Evolutionary conservation across 1,139 yeast species (phyloP).

Genomic region (Pneumocystis canis): DNA sequence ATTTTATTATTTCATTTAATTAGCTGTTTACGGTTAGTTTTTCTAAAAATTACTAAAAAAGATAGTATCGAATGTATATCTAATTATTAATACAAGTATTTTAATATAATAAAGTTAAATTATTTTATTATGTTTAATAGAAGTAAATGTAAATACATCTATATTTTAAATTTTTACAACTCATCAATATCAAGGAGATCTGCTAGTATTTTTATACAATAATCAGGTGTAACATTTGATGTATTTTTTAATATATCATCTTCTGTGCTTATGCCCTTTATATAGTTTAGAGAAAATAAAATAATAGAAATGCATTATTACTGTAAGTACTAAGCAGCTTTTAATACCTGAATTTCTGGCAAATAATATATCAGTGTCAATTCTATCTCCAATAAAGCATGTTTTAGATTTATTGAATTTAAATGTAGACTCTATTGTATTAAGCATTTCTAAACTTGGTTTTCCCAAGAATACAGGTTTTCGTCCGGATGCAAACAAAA

Average conservation of each 20-base stretch:
- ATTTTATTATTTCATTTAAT: too few relatives aligned
- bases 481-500: constrained; percentile 64
- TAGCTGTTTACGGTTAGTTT: background rate
- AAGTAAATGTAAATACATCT: background rate
- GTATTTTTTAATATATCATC: constrained; percentile 35
- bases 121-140: background rate
- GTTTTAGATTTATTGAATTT: constrained; percentile 47
- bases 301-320: background rate
- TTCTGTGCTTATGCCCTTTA: constrained; percentile 63
- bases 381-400: constrained; percentile 88
- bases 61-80: background rate
- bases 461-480: constrained; percentile 76
- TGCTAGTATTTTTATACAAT: constrained; percentile 59
- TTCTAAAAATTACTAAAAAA: background rate
- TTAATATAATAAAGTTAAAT: background rate
- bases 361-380: constrained; percentile 87
- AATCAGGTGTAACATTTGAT: constrained; percentile 45
- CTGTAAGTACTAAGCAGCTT: constrained; percentile 67
- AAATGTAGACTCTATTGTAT: constrained; percentile 63
- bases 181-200: constrained; percentile 43
- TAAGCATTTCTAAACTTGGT: constrained; percentile 82
- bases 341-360: constrained; percentile 75
- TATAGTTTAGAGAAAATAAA: background rate
- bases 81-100: background rate
- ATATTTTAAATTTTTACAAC: background rate